Conservation (phyloP, 2,329 filamentous ascomycete genomes). For the Alternaria gaisen region DNA sequence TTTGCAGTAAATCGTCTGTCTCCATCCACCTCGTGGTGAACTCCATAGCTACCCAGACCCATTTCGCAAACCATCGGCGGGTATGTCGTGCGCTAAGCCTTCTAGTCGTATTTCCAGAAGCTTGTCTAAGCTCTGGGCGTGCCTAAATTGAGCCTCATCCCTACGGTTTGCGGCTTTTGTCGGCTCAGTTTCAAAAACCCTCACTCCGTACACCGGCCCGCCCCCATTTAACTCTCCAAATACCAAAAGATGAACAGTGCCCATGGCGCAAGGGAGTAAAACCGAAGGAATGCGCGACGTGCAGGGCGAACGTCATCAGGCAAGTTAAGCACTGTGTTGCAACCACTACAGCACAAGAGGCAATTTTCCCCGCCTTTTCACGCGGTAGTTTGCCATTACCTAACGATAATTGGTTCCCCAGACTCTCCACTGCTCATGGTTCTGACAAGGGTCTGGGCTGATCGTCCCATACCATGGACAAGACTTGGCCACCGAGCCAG, state of each 20-base stretch:
- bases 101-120: conserved; percentile 24
- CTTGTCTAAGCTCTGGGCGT: conserved; percentile 13
- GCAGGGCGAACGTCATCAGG: neutral
- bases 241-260: conserved; percentile 21
- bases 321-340: conserved; percentile 5
- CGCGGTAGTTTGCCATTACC: conserved; percentile 20
- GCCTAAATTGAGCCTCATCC: conserved; percentile 25
- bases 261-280: conserved; percentile 5
- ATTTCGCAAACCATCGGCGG: conserved; percentile 23
- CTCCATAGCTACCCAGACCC: conserved; percentile 7
- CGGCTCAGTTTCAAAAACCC: conserved; percentile 21
- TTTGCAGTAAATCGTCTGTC: neutral
- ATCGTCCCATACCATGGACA: conserved; percentile 12
- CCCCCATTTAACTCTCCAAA: neutral
- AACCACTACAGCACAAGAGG: conserved; percentile 12
- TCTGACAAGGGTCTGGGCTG: conserved; percentile 11
- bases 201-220: conserved; percentile 15
- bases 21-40: conserved; percentile 1
- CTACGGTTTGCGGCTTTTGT: conserved; percentile 24
- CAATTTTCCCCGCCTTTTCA: conserved; percentile 24
- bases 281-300: conserved; percentile 24
- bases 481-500: conserved; percentile 6
- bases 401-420: conserved; percentile 39
- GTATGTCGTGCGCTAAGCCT: conserved; percentile 8
- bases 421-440: conserved; percentile 11